Conservation (phyloP, 345 rosid genomes). For the Citrus glauca region DNA sequence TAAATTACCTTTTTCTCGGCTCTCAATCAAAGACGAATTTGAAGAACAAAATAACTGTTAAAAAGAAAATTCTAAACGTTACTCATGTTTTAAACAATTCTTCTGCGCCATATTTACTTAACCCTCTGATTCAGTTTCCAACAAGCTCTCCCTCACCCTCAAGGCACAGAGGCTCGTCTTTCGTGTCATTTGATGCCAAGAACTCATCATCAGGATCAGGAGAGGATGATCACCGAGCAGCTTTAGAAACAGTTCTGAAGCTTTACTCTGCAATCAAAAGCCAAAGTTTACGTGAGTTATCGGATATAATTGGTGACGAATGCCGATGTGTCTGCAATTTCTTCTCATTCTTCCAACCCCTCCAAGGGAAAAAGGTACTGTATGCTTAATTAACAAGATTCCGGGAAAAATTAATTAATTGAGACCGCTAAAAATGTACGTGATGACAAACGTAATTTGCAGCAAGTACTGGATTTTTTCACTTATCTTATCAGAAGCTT, state of each 20-base stretch:
- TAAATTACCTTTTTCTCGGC: background rate
- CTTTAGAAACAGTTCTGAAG: constrained; percentile 57
- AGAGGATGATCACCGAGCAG: constrained; percentile 43
- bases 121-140: constrained; percentile 3
- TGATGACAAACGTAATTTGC: constrained; percentile 12
- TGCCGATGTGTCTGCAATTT: constrained; percentile 66
- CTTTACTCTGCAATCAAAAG: constrained; percentile 50
- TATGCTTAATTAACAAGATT: background rate
- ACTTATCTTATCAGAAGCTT: constrained; percentile 39
- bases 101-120: background rate
- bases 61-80: background rate
- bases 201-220: constrained; percentile 9
- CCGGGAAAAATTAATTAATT: too few relatives aligned
- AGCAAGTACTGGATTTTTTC: constrained; percentile 79
- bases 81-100: background rate
- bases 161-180: background rate
- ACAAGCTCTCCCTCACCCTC: constrained; percentile 5
- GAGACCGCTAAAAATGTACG: background rate
- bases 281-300: constrained; percentile 38
- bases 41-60: background rate
- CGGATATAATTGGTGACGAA: constrained; percentile 66
- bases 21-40: background rate
- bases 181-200: constrained; percentile 17
- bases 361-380: constrained; percentile 73
- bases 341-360: constrained; percentile 38